Base-by-base conservation (phyloP, 345 rosid genomes). In the Limnanthes douglasii region DNA sequence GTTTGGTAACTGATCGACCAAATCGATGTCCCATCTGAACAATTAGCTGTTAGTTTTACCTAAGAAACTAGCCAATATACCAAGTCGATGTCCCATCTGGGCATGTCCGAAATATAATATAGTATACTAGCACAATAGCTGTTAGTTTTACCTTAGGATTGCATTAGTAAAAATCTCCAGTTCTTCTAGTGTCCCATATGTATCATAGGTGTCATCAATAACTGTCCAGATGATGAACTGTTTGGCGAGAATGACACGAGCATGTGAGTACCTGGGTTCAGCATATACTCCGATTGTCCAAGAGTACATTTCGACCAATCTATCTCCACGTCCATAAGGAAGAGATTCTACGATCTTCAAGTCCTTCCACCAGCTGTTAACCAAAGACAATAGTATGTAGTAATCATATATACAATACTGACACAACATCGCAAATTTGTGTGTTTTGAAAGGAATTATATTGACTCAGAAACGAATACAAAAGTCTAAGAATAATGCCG, bases 171-270 rank as follows among this genome's bases (percentile, higher is more conserved):
- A 30, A 21, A 55, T 55, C 31, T 38, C 46, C 9, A 60, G 46
- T 22, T 65, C 70, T 8, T 56, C 64, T 13, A 28, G n/a, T 1
- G 48, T 61, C 10, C 64, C 64, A 22, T 60, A 48, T 1, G 39
- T 34, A 27, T 56, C 66, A 15, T 51, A 65, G 0, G 41, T 52
- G 37, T 60, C 66, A 42, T 60, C 67, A 1, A 56, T 13, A 4
- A 51, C 5, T n/a, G 63, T 36, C 4, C 15, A 0, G 1, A 60
- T 6, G 0, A 19, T 6, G 1, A 22, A 13, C 11, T 42, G 39
- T 59, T 55, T 52, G 9, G 47, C 25, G 22, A 51, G 1, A 2
- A 56, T 33, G 0, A 4, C 23, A 32, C 60, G 35, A 0, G 31
- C 57, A 1, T 10, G 11, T 2, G 30, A 10, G 11, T 37, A 52